A percentile compares a stretch with the other conserved stretches of the same genome.
These are phyloP conservation scores for Mesembryanthemum crystallinum DNA, from an alignment of 148 eudicot genomes.

Conservation along the genomic window DNA sequence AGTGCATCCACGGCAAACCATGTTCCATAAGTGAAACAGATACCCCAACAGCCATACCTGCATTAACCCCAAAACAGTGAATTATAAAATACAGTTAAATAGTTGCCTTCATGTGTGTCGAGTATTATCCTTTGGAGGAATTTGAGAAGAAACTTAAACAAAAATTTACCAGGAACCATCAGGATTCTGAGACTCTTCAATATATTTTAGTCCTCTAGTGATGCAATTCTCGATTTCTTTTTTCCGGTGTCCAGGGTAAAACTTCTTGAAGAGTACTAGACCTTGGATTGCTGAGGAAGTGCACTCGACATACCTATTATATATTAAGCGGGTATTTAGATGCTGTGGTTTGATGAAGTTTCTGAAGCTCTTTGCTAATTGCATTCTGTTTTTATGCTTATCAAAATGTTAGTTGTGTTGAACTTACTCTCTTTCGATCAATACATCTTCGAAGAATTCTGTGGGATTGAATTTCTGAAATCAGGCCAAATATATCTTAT, in stretches of 20 bases:
- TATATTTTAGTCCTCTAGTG: conserved; percentile 34
- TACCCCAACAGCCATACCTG: conserved; percentile 65
- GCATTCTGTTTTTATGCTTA: neutral
- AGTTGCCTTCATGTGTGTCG: neutral
- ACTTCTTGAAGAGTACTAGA: conserved; percentile 36
- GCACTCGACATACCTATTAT: conserved; percentile 39
- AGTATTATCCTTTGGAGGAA: neutral
- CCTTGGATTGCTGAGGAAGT: conserved; percentile 47
- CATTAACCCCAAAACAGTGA: neutral
- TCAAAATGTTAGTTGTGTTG: neutral
- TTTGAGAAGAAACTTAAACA: neutral
- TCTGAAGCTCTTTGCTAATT: neutral
- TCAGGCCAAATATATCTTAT: neutral
- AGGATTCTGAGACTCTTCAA: conserved; percentile 40
- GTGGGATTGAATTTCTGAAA: conserved; percentile 62
- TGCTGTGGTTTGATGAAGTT: too few species aligned
- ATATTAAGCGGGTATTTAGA: neutral
- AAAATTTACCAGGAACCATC: conserved; percentile 50
- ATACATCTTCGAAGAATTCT: conserved; percentile 52
- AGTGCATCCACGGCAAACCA: conserved; percentile 64
- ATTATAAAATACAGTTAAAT: too few species aligned
- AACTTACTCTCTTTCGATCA: conserved; percentile 61
- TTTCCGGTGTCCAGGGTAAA: conserved; percentile 38
- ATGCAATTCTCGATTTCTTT: conserved; percentile 42
- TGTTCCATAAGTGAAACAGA: conserved; percentile 58